These are phyloP conservation scores for Cornus kousa DNA, from an alignment of 148 eudicot species.

Conservation along the genomic window DNA sequence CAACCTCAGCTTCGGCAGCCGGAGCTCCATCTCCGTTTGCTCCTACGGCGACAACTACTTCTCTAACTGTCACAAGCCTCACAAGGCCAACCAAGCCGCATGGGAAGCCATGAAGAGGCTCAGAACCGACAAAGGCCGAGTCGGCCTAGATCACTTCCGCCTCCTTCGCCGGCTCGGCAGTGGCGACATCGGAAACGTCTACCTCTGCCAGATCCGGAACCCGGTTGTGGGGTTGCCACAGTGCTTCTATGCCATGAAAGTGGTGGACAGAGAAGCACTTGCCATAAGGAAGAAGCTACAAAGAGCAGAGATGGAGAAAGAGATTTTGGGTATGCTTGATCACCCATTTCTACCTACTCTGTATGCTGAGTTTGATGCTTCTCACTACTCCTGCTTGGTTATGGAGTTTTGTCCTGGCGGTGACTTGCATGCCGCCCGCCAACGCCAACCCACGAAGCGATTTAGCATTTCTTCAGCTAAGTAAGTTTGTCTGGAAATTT, in stretches of 20 bases:
- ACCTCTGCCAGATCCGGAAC: slow-evolving; percentile 69
- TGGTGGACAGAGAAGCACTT: slow-evolving; percentile 71
- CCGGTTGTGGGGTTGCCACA: slow-evolving; percentile 42
- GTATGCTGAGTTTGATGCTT: slow-evolving; percentile 75
- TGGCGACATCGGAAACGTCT: slow-evolving; percentile 77
- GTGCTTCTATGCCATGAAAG: slow-evolving; percentile 75
- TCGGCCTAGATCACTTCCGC: slow-evolving; percentile 65
- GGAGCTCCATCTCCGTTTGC: slow-evolving; percentile 42
- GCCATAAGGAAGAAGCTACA: slow-evolving; percentile 59
- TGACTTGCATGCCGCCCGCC: slow-evolving; percentile 63
- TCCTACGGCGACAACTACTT: slow-evolving; percentile 21
- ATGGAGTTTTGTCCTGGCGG: slow-evolving; percentile 92
- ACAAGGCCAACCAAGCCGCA: slow-evolving; percentile 72
- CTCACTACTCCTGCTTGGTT: slow-evolving; percentile 78
- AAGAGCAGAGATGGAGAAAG: slow-evolving; percentile 76
- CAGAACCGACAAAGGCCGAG: slow-evolving; percentile 35
- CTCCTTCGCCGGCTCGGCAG: slow-evolving; percentile 68
- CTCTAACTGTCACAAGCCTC: slow-evolving; percentile 48
- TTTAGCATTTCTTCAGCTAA: slow-evolving; percentile 58
- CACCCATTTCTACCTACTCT: slow-evolving; percentile 86
- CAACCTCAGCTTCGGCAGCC: slow-evolving; percentile 50
- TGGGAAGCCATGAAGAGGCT: slow-evolving; percentile 76
- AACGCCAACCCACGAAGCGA: slow-evolving; percentile 47
- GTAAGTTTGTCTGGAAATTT: slow-evolving; percentile 30
- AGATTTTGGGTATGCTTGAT: slow-evolving; percentile 65